Conservation (phyloP, 2,329 filamentous ascomycete species). For the Pyricularia grisea region DNA sequence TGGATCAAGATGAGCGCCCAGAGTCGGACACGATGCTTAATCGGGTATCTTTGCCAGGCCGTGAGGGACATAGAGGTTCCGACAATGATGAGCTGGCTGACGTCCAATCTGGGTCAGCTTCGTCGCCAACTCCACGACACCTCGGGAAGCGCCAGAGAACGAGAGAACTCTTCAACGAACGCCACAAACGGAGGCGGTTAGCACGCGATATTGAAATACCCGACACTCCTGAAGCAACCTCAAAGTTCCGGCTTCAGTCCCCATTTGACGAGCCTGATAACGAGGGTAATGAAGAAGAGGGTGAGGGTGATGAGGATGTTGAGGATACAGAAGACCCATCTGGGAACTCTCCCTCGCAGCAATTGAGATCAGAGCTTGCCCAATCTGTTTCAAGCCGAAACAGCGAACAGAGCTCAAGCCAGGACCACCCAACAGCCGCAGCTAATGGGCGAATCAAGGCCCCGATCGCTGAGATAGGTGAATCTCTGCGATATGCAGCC, state of each 20-base stretch:
- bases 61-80: background rate
- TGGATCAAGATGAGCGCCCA: background rate
- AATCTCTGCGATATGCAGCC: background rate
- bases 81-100: background rate
- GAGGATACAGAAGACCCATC: background rate
- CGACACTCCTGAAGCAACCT: slow-evolving; percentile 5
- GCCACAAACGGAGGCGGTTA: background rate
- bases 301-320: background rate
- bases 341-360: background rate
- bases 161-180: background rate
- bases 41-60: background rate
- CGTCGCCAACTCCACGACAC: background rate
- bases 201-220: background rate
- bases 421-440: background rate
- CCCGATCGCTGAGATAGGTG: background rate
- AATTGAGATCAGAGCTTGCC: background rate
- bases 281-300: background rate
- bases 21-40: background rate
- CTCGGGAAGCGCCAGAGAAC: background rate
- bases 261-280: background rate
- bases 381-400: background rate
- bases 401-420: background rate
- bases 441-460: background rate
- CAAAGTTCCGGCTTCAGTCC: background rate
- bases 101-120: background rate